phyloP scores from a whole-genome alignment of 2,329 filamentous ascomycete genomes.

The Colletotrichum sansevieriae region DNA sequence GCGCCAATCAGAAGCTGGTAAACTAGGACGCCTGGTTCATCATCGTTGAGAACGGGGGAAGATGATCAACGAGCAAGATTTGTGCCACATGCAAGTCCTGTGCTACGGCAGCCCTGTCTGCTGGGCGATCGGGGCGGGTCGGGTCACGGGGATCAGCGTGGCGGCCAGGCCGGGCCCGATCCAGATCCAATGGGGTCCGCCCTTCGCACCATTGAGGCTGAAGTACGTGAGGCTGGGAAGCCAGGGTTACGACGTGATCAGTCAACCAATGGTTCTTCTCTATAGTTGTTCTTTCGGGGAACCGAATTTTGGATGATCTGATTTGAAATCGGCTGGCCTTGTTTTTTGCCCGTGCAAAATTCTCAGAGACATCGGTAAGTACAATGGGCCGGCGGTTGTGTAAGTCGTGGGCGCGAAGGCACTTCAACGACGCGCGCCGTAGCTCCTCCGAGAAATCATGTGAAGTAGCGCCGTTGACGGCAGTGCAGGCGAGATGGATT shows the following conservation, averaged over 20 bases:
- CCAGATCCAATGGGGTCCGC: not conserved
- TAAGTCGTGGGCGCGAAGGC: slow-evolving; percentile 7
- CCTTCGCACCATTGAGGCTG: slow-evolving; percentile 18
- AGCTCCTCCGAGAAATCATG: slow-evolving; percentile 1
- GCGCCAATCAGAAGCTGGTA: slow-evolving; percentile 21
- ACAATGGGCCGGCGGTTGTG: not conserved
- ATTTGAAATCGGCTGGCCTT: slow-evolving; percentile 14
- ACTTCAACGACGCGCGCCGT: slow-evolving; percentile 16
- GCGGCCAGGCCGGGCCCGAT: slow-evolving; percentile 22
- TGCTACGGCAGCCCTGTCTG: slow-evolving; percentile 1
- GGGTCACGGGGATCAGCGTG: slow-evolving; percentile 29
- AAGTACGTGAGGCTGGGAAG: slow-evolving; percentile 19
- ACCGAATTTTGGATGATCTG: slow-evolving; percentile 25
- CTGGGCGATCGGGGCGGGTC: slow-evolving; percentile 7
- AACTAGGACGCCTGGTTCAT: not conserved
- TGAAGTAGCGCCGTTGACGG: not conserved
- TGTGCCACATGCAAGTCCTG: slow-evolving; percentile 27
- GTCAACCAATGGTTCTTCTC: not conserved
- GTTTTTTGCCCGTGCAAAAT: not conserved
- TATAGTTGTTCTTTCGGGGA: not conserved
- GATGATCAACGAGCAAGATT: not conserved
- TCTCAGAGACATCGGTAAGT: not conserved
- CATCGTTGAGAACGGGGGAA: not conserved
- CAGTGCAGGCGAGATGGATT: slow-evolving; percentile 14
- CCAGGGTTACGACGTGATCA: slow-evolving; percentile 1